Conservation (phyloP, 2,329 filamentous ascomycete species). For the Xylariomycetidae sp. region DNA sequence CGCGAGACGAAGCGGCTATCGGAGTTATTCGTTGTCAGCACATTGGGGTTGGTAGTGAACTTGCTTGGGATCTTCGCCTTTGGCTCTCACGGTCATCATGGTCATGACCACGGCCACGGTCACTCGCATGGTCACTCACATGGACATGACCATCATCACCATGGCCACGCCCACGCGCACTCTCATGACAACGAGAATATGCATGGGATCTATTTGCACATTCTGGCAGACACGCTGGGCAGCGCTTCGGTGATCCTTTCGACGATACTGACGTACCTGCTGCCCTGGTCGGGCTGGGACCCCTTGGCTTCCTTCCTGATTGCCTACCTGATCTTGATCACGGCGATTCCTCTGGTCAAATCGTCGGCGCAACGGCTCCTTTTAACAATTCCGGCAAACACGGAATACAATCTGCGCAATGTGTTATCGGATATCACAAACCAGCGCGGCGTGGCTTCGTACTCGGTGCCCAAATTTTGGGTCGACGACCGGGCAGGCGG, state of each 20-base stretch:
- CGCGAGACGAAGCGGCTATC: constrained; percentile 76
- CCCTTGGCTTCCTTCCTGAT: constrained; percentile 92
- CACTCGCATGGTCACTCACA: constrained; percentile 29
- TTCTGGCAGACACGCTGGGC: constrained; percentile 89
- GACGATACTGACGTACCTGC: constrained; percentile 78
- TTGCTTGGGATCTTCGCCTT: constrained; percentile 88
- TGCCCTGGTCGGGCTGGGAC: constrained; percentile 91
- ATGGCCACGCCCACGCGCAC: constrained; percentile 35
- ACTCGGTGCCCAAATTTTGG: constrained; percentile 89
- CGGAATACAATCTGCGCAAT: constrained; percentile 84
- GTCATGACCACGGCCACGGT: constrained; percentile 31
- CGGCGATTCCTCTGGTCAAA: constrained; percentile 79
- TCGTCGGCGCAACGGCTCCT: constrained; percentile 79
- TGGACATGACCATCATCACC: constrained; percentile 32
- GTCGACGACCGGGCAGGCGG: constrained; percentile 60
- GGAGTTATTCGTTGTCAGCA: constrained; percentile 85
- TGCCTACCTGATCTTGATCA: constrained; percentile 86
- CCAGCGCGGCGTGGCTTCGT: constrained; percentile 77
- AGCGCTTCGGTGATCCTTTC: constrained; percentile 92
- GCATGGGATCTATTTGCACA: constrained; percentile 93
- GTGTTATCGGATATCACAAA: constrained; percentile 77
- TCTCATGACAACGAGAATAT: constrained; percentile 93
- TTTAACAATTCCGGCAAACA: constrained; percentile 74
- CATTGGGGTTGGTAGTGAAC: constrained; percentile 81
- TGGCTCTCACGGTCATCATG: constrained; percentile 54